Conservation (phyloP, 208 protist species). For the Lotmaria passim region DNA sequence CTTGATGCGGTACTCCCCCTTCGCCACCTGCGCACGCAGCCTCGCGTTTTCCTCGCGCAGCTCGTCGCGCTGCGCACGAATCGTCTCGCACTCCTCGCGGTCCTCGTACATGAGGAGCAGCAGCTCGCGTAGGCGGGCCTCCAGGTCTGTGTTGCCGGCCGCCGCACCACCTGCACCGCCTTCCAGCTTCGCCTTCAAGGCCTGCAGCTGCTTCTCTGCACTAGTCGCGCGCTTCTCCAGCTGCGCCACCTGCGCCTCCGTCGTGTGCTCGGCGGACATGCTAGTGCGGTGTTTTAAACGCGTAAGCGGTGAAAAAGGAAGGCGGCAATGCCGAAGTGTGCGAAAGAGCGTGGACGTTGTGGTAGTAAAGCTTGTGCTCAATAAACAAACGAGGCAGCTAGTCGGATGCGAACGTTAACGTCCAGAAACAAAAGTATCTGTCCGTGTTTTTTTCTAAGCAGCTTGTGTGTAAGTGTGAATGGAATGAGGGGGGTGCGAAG, state of each 20-base stretch:
- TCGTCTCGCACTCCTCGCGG: slow-evolving; percentile 77
- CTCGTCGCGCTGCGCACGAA: slow-evolving; percentile 79
- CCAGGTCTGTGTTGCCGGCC: slow-evolving; percentile 24
- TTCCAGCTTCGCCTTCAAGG: slow-evolving; percentile 44
- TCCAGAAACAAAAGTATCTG: too few relatives aligned
- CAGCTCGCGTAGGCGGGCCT: slow-evolving; percentile 55
- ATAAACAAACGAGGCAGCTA: too few relatives aligned
- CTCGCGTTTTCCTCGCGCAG: slow-evolving; percentile 79
- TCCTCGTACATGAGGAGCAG: slow-evolving; percentile 70
- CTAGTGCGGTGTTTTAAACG: background rate
- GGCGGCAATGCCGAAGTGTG: slow-evolving; percentile 1
- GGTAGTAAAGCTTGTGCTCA: background rate
- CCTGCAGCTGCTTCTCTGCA: slow-evolving; percentile 54
- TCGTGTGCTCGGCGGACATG: slow-evolving; percentile 17
- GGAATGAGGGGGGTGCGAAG: too few relatives aligned
- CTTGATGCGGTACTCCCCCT: slow-evolving; percentile 85
- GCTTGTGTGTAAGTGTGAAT: too few relatives aligned
- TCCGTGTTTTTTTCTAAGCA: too few relatives aligned
- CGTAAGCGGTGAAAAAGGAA: background rate
- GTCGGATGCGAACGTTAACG: too few relatives aligned
- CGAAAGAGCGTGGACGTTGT: slow-evolving; percentile 23
- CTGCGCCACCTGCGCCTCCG: slow-evolving; percentile 28
- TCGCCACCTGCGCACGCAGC: slow-evolving; percentile 61
- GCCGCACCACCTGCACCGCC: slow-evolving; percentile 7
- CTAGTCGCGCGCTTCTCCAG: slow-evolving; percentile 65